Conservation (phyloP, 2,329 filamentous ascomycete species). For the Cercospora sp. region DNA sequence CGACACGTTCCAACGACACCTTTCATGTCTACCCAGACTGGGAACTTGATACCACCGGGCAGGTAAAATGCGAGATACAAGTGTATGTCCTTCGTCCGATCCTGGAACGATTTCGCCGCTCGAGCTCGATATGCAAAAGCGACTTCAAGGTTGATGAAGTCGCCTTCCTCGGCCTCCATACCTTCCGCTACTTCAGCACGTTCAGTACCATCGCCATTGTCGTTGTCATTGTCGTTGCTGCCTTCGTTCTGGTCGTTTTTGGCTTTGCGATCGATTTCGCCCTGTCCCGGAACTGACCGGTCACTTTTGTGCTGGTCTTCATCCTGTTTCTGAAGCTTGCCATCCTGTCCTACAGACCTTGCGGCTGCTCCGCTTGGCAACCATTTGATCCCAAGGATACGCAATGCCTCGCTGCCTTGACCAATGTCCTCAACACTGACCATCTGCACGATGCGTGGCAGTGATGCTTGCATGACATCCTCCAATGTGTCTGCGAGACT, state of each 20-base stretch:
- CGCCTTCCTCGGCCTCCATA: conserved; percentile 75
- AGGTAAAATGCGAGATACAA: conserved; percentile 69
- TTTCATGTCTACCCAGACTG: conserved; percentile 74
- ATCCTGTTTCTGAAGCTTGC: conserved; percentile 54
- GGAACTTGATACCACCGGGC: conserved; percentile 53
- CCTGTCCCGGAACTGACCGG: conserved; percentile 51
- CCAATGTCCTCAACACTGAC: conserved; percentile 74
- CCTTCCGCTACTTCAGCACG: conserved; percentile 51
- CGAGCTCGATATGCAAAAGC: conserved; percentile 71
- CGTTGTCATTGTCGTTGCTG: conserved; percentile 36
- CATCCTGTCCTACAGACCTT: conserved; percentile 60
- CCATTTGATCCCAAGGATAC: conserved; percentile 71
- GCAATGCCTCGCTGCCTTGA: conserved; percentile 69
- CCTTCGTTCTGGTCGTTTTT: conserved; percentile 35
- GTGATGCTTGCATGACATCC: conserved; percentile 76
- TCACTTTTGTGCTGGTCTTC: conserved; percentile 50
- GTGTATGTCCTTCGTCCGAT: conserved; percentile 71
- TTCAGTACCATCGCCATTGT: conserved; percentile 37
- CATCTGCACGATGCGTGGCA: conserved; percentile 70
- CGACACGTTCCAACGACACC: conserved; percentile 71
- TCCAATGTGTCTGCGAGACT: conserved; percentile 70
- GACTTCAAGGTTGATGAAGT: conserved; percentile 75
- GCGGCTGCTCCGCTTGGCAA: conserved; percentile 70
- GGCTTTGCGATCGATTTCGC: conserved; percentile 42
- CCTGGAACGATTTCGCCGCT: conserved; percentile 57